Evolutionary conservation across 441 rosid species (phyloP).

Genomic region (Pelargonium cotyledonis): DNA sequence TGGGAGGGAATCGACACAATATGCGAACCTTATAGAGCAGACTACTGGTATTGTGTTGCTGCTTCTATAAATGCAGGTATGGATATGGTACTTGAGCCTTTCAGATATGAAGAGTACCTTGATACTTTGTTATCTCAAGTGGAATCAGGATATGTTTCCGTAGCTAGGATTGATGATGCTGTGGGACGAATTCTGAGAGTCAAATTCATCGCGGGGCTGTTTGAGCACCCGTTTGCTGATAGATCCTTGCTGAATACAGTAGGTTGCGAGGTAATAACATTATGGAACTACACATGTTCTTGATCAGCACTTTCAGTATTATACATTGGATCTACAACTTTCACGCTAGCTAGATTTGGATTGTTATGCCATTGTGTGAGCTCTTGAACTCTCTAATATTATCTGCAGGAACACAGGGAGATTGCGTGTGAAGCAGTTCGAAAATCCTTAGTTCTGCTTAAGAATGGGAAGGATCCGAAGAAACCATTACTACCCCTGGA

Average conservation of each 20-base stretch:
- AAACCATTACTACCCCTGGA: slow-evolving; percentile 67
- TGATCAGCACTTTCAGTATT: neutral
- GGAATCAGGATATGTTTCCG: slow-evolving; percentile 58
- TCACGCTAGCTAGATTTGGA: too few relatives aligned
- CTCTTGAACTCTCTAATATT: too few relatives aligned
- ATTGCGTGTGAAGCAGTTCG: slow-evolving; percentile 79
- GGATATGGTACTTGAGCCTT: slow-evolving; percentile 90
- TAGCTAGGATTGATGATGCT: slow-evolving; percentile 73
- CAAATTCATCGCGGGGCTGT: slow-evolving; percentile 72
- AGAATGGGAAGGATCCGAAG: slow-evolving; percentile 59
- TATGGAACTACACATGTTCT: too few relatives aligned
- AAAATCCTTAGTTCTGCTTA: slow-evolving; percentile 75
- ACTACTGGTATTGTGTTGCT: slow-evolving; percentile 53
- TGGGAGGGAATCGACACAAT: slow-evolving; percentile 80
- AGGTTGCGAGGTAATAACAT: slow-evolving; percentile 73
- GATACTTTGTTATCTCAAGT: slow-evolving; percentile 48
- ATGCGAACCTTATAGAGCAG: slow-evolving; percentile 50
- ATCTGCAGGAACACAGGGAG: slow-evolving; percentile 64
- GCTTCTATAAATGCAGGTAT: slow-evolving; percentile 76
- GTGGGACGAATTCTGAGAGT: slow-evolving; percentile 85
- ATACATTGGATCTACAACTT: slow-evolving; percentile 2
- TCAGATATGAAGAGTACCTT: slow-evolving; percentile 39
- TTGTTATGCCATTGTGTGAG: too few relatives aligned
- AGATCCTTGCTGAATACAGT: slow-evolving; percentile 55
- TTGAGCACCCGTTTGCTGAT: slow-evolving; percentile 68